Base-by-base conservation (phyloP, 495 filamentous ascomycete species). In the Glonium stellatum region DNA sequence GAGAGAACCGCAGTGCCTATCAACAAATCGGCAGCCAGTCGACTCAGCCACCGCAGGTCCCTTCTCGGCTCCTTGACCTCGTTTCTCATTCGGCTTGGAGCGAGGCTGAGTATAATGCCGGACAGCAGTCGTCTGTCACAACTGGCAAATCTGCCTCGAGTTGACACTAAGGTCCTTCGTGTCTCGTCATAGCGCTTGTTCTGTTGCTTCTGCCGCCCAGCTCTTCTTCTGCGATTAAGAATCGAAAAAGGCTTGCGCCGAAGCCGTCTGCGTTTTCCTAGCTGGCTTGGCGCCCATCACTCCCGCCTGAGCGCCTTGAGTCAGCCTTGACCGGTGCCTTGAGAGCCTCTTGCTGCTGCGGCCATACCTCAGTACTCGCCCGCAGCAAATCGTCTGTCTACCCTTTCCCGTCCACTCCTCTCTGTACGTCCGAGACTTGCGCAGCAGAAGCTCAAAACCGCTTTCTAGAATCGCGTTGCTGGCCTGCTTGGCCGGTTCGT, bases 301-400 rank as follows among this genome's bases (percentile, higher is more conserved):
- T 59, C 39, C 15, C 27, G 27, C 27, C 1, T 44, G 39, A 2
- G 13, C 13, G 39, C 39, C 39, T 44, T 44, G 39, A 57, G 60
- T 63, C 60, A 63, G 64, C 60, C 64, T 66, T 67, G 59, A 66
- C 63, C 63, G 63, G 63, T 66, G 63, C 60, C 64, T 60, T 50
- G 11, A 59, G 12, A 27, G 34, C 18, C 47, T 47, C 36, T 13
- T 15, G 15, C 56, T 63, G 64, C 64, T 67, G 64, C 64, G 64
- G 60, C 60, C 56, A 25, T 41, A 51, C 13, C 53, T 19, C 60
- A 57, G 19, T 13, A 49, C 3, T 31, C 27, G 27, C 6, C 57
- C n/a, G 21, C 25, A 15, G 55, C 56, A 51, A 56, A 59, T 54
- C 25, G 23, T 18, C 55, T 35, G 47, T 15, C 51, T 55, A n/a